Evolutionary conservation across 2,329 filamentous ascomycete genomes (phyloP).

Genomic region (Byssothecium circinans): DNA sequence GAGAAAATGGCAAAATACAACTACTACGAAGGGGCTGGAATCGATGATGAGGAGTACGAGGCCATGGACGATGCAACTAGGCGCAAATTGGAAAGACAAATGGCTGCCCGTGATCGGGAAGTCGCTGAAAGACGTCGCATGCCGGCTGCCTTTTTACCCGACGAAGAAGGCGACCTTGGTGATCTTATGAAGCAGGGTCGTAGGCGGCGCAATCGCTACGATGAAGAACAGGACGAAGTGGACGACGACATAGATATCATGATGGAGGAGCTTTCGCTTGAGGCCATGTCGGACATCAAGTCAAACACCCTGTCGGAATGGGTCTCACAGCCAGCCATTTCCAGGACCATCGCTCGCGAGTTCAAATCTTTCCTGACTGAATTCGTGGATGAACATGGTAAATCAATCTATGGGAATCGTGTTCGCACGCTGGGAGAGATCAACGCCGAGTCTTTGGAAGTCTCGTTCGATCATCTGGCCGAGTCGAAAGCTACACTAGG

Average conservation of each 20-base stretch:
- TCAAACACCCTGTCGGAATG: slow-evolving; percentile 91
- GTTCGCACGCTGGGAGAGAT: slow-evolving; percentile 95
- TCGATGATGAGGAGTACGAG: slow-evolving; percentile 80
- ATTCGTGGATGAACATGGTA: slow-evolving; percentile 85
- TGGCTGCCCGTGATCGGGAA: slow-evolving; percentile 77
- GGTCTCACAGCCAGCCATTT: slow-evolving; percentile 86
- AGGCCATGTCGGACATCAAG: slow-evolving; percentile 90
- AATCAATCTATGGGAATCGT: slow-evolving; percentile 91
- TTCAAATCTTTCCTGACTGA: slow-evolving; percentile 98
- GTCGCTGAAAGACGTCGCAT: slow-evolving; percentile 67
- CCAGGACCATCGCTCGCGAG: slow-evolving; percentile 90
- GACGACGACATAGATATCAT: slow-evolving; percentile 92
- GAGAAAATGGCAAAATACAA: slow-evolving; percentile 58
- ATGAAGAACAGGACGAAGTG: slow-evolving; percentile 87
- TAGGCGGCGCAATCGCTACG: slow-evolving; percentile 81
- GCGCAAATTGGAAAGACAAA: slow-evolving; percentile 69
- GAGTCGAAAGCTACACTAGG: slow-evolving; percentile 90
- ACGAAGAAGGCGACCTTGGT: slow-evolving; percentile 80
- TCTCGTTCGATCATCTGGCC: slow-evolving; percentile 90
- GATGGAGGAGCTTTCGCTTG: slow-evolving; percentile 91
- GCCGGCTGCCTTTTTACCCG: slow-evolving; percentile 73
- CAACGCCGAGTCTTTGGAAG: slow-evolving; percentile 93
- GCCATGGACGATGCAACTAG: slow-evolving; percentile 67
- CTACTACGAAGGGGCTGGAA: slow-evolving; percentile 67
- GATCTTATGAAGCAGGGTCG: slow-evolving; percentile 85